Evolutionary conservation across 192 early-diverging fungal species (phyloP), one percentile per base, ranked within the genome.

Genomic region (Endogone sp.): DNA sequence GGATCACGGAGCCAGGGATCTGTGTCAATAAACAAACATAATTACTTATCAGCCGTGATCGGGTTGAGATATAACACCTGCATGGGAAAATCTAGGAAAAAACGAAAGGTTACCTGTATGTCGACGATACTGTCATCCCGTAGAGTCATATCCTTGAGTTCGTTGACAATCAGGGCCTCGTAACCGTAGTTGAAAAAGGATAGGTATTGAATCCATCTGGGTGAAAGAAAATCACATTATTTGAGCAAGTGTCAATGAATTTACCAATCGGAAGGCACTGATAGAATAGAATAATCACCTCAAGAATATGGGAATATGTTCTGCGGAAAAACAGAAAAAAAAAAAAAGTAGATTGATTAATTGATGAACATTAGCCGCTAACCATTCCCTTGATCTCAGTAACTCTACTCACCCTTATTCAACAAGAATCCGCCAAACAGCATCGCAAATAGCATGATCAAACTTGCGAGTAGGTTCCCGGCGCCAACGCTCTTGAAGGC

Each of bases 371-470:
- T n/a, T n/a, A n/a, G n/a, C 13, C 24, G 22, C 22, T 30, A 49
- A 49, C 37, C 6, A 49, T 11, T 49, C 37, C 37, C 37, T 49
- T 11, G 9, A 49, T 11, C 28, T 9, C n/a, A 60, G 11, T 62
- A 3, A 3, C 59, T 13, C 20, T 16, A 56, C 4, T 85, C 84
- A 57, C 86, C 86, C 72, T 89, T 84, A 69, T 90, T 91, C 64
- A 93, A 76, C 37, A 93, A 63, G 55, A 91, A 86, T 0, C 91
- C 91, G 3, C 89, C 85, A 77, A 93, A 90, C 57, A 93, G 70
- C 91, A 93, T 90, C 64, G 88, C 84, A 71, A 93, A 93, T 27
- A 93, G 77, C 62, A 89, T 85, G 11, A 79, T 68, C n/a, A 93
- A 83, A 24, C 83, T 80, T 0, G 85, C 85, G 0, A 86, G 83